Evolutionary conservation across 2,329 filamentous ascomycete genomes (phyloP).

Genomic region (Diplodia seriata): DNA sequence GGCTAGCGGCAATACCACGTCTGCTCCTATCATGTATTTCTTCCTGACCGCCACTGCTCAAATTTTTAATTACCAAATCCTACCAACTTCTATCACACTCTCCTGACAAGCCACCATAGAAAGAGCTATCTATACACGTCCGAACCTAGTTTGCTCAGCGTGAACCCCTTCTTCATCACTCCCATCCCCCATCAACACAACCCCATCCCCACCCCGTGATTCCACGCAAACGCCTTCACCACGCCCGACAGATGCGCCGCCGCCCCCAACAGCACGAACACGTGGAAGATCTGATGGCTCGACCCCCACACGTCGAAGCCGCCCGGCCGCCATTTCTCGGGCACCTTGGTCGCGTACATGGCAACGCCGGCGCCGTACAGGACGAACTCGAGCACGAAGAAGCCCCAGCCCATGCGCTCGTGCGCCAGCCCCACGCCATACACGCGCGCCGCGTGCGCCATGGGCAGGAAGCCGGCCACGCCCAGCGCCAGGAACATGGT

Average conservation of each 20-base stretch:
- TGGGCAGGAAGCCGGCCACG: conserved; percentile 51
- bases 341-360: conserved; percentile 52
- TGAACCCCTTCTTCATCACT: too few relatives aligned
- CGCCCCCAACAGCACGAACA: conserved; percentile 45
- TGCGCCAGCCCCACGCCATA: conserved; percentile 44
- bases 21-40: neutral
- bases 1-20: neutral
- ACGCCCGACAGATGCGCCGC: conserved; percentile 45
- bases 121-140: too few relatives aligned
- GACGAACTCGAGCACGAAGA: conserved; percentile 49
- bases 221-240: conserved; percentile 39
- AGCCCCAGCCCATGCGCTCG: conserved; percentile 51
- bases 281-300: conserved; percentile 59
- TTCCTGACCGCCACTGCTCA: too few relatives aligned
- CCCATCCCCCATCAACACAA: neutral
- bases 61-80: neutral
- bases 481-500: conserved; percentile 53
- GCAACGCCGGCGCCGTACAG: conserved; percentile 51
- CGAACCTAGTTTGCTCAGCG: too few relatives aligned
- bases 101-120: too few relatives aligned
- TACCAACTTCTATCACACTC: too few relatives aligned
- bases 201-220: conserved; percentile 18
- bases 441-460: conserved; percentile 48
- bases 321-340: conserved; percentile 53
- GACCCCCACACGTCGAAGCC: conserved; percentile 56